phyloP scores from a whole-genome alignment of 2,329 filamentous ascomycete species.

The Fusarium denticulatum region DNA sequence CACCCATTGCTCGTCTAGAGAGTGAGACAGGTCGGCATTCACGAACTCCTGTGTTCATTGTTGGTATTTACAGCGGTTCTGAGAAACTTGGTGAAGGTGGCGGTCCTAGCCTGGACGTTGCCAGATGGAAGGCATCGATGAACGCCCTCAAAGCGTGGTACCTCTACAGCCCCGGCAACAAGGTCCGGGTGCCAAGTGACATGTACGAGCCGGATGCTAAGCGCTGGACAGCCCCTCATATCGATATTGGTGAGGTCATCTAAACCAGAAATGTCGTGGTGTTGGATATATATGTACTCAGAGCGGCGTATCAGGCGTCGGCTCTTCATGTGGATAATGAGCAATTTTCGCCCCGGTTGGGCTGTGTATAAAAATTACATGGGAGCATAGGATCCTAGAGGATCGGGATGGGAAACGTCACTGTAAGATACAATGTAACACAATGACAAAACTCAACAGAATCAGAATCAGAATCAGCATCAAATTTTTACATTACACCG shows the following conservation, averaged over 20 bases:
- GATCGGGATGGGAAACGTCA: slow-evolving; percentile 41
- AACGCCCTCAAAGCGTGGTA: slow-evolving; percentile 94
- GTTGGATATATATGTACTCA: slow-evolving; percentile 34
- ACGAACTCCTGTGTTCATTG: slow-evolving; percentile 88
- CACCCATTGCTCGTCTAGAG: slow-evolving; percentile 85
- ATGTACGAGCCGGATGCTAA: slow-evolving; percentile 69
- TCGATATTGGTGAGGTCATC: slow-evolving; percentile 78
- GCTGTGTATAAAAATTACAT: slow-evolving; percentile 48
- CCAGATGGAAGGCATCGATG: slow-evolving; percentile 81
- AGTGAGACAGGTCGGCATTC: slow-evolving; percentile 90
- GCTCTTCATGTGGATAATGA: slow-evolving; percentile 43
- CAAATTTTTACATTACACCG: slow-evolving; percentile 27
- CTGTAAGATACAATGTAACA: slow-evolving; percentile 55
- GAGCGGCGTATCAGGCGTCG: slow-evolving; percentile 32
- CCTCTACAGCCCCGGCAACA: slow-evolving; percentile 81
- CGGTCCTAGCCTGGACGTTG: slow-evolving; percentile 80
- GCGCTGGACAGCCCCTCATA: slow-evolving; percentile 73
- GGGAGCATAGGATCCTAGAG: slow-evolving; percentile 37
- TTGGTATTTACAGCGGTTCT: slow-evolving; percentile 90
- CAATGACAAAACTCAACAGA: slow-evolving; percentile 45
- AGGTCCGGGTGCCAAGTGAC: slow-evolving; percentile 74
- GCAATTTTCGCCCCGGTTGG: slow-evolving; percentile 41
- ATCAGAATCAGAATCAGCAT: slow-evolving; percentile 39
- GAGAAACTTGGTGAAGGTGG: slow-evolving; percentile 95
- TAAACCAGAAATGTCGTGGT: slow-evolving; percentile 42